phyloP scores from a whole-genome alignment of 805 yeast species.

The Wickerhamomyces bisporus region DNA sequence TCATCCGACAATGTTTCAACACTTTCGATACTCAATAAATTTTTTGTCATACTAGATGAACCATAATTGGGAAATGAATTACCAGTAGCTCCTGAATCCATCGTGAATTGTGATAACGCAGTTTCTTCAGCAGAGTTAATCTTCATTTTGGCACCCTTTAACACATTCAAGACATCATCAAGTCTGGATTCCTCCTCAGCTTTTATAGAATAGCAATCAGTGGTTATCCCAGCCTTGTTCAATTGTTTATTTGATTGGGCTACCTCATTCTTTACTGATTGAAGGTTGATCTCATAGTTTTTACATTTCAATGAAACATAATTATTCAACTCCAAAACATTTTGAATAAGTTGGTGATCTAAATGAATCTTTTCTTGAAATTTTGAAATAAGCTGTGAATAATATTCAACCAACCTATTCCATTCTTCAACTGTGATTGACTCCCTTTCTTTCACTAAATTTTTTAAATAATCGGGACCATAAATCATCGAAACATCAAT shows the following conservation, averaged over 20 bases:
- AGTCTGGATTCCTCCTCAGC: no score
- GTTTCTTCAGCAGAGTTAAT: no score
- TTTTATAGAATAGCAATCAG: no score
- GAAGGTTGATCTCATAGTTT: slow-evolving; percentile 1
- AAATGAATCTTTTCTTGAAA: slow-evolving; percentile 3
- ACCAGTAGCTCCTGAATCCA: no score
- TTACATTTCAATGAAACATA: slow-evolving; percentile 4
- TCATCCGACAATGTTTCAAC: no score
- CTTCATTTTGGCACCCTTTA: no score
- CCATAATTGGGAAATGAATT: no score
- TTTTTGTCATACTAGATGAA: no score
- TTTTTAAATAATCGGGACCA: not conserved
- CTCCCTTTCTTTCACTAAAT: not conserved
- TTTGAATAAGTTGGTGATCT: slow-evolving; percentile 14
- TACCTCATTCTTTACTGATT: not conserved
- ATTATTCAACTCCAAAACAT: slow-evolving; percentile 19
- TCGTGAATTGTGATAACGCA: no score
- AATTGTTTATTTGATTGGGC: not conserved
- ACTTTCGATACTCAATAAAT: no score
- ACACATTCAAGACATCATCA: no score
- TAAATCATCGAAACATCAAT: not conserved
- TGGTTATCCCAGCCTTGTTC: no score
- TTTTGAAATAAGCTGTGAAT: slow-evolving; percentile 1
- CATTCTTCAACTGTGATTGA: slow-evolving; percentile 5
- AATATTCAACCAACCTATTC: slow-evolving; percentile 8